phyloP scores from a whole-genome alignment of 257 asterid genomes.

The Solanum pennellii region DNA sequence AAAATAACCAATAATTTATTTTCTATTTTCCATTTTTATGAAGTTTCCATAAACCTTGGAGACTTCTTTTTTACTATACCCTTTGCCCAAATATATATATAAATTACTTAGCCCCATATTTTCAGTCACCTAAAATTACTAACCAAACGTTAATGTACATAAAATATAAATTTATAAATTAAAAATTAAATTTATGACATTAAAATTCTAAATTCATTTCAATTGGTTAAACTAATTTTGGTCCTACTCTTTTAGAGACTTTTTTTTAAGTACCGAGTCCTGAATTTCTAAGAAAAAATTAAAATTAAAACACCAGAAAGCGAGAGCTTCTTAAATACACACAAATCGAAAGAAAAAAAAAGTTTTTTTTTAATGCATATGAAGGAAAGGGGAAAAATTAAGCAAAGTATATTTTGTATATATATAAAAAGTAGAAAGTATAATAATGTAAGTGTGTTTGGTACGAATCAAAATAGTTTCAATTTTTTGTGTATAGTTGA shows the following conservation, averaged over 20 bases:
- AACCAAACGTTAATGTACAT: slow-evolving; percentile 3
- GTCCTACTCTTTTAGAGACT: neutral
- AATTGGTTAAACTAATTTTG: neutral
- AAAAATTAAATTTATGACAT: rapidly evolving
- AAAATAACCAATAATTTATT: neutral
- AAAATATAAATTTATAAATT: neutral
- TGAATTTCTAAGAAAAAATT: slow-evolving; percentile 23
- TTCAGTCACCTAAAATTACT: neutral
- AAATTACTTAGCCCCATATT: too few relatives aligned
- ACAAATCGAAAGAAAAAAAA: slow-evolving; percentile 1
- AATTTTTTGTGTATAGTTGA: neutral
- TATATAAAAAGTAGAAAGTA: neutral
- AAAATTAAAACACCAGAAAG: slow-evolving; percentile 23
- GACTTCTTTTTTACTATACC: neutral
- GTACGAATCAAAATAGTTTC: neutral
- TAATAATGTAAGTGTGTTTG: neutral
- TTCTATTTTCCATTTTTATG: neutral
- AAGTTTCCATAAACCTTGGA: neutral
- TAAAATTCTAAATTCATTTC: neutral
- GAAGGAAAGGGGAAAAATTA: neutral
- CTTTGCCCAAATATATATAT: neutral
- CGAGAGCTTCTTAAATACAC: slow-evolving; percentile 1
- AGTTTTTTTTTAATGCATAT: neutral
- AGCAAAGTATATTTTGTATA: neutral
- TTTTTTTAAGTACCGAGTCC: slow-evolving; percentile 10